Evolutionary conservation across 805 yeast species (phyloP).

Genomic region (Pichia paraexigua): DNA sequence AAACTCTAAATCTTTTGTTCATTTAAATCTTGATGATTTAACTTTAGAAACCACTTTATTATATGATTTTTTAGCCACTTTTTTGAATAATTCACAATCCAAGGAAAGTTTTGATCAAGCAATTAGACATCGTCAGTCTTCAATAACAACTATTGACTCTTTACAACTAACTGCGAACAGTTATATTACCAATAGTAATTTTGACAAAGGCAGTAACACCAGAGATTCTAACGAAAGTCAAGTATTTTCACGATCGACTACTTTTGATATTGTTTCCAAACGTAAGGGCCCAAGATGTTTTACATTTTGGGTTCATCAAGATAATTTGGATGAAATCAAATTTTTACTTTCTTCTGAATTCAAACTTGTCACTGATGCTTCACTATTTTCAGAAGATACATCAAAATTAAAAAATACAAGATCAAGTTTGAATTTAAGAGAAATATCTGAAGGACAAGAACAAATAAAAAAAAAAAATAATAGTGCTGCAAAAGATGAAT

Average conservation of each 20-base stretch:
- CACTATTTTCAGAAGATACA: conserved; percentile 19
- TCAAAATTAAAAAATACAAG: conserved; percentile 15
- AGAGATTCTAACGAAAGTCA: not conserved
- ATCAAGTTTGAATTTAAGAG: conserved; percentile 12
- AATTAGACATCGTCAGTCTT: conserved; percentile 6
- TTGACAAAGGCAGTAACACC: not conserved
- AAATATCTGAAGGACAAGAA: not conserved
- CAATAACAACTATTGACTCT: conserved; percentile 20
- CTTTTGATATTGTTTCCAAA: conserved; percentile 31
- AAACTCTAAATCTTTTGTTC: conserved; percentile 49
- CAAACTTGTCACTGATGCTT: conserved; percentile 29
- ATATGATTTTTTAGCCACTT: conserved; percentile 38
- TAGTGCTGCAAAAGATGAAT: conserved; percentile 11
- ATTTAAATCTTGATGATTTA: conserved; percentile 50
- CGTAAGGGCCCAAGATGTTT: conserved; percentile 31
- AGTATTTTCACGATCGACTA: conserved; percentile 19
- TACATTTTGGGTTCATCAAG: conserved; percentile 50
- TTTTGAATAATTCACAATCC: not conserved
- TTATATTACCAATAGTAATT: not conserved
- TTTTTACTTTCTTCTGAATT: conserved; percentile 39
- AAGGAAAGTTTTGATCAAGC: not conserved
- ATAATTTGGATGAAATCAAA: conserved; percentile 47
- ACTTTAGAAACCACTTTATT: conserved; percentile 53
- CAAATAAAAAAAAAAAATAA: not conserved
- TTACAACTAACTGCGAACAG: conserved; percentile 12